A percentile compares a stretch with the other conserved stretches of the same genome.
Conservation (phyloP, 139 green algal genomes). For the Pseudopediastrum boryanum region DNA sequence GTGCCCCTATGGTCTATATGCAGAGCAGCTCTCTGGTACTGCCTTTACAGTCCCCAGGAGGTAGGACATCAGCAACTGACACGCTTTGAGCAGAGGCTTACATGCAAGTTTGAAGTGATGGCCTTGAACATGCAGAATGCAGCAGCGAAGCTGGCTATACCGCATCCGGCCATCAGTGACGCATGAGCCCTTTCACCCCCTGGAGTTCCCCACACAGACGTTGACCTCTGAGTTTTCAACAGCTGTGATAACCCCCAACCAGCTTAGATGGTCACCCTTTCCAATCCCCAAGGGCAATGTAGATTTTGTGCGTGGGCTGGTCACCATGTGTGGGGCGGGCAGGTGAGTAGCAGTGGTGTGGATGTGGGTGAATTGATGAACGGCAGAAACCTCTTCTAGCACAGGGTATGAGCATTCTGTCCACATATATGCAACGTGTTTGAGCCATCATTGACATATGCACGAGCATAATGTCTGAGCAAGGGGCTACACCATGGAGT, state of each 20-base stretch:
- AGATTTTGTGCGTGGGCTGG: constrained; percentile 87
- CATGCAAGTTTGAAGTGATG: neutral
- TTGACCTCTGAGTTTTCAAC: constrained; percentile 71
- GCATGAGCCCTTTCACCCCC: constrained; percentile 73
- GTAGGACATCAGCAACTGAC: too few species aligned
- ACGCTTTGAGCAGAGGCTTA: constrained; percentile 1
- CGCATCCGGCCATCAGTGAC: constrained; percentile 89
- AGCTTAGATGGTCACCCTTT: constrained; percentile 89
- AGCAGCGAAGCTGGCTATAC: constrained; percentile 91
- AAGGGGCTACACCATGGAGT: too few species aligned
- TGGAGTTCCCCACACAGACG: constrained; percentile 68
- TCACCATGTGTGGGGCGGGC: constrained; percentile 87
- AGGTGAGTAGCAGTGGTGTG: constrained; percentile 45
- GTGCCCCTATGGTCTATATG: constrained; percentile 90
- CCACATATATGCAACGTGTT: too few species aligned
- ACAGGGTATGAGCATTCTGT: too few species aligned
- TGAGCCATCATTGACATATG: too few species aligned
- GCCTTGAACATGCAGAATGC: constrained; percentile 49
- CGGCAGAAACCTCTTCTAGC: too few species aligned
- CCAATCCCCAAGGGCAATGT: constrained; percentile 62
- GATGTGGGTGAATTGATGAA: too few species aligned
- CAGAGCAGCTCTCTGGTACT: constrained; percentile 92
- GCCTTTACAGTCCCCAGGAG: constrained; percentile 90
- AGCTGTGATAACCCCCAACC: constrained; percentile 84
- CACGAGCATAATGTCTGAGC: too few species aligned